Evolutionary conservation across 2,329 filamentous ascomycete genomes (phyloP).

Genomic region (Rhinocladiella similis): DNA sequence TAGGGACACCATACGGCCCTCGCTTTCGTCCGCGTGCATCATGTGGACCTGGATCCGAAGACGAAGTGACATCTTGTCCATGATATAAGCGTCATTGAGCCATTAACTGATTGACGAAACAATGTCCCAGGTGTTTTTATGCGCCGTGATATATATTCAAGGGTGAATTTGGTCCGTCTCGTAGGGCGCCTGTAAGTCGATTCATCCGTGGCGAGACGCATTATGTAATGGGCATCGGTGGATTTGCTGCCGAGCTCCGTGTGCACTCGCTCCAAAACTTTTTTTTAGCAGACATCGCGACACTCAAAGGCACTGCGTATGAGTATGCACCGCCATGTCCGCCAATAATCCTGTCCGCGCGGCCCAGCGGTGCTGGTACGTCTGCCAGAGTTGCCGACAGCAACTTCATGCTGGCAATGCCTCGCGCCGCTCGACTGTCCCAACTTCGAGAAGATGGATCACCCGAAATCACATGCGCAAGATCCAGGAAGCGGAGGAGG

Average conservation of each 20-base stretch:
- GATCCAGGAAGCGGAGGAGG: constrained; percentile 40
- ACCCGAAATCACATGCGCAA: constrained; percentile 38
- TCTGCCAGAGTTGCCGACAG: constrained; percentile 19
- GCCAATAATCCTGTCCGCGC: constrained; percentile 1
- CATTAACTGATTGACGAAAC: no score
- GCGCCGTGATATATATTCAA: no score
- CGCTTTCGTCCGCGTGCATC: background rate
- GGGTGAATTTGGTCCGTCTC: background rate
- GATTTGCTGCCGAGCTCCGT: background rate
- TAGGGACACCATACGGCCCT: no score
- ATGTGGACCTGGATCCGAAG: no score
- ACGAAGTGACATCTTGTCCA: no score
- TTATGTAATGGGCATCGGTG: background rate
- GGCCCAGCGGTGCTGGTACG: constrained; percentile 12
- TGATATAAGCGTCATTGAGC: no score
- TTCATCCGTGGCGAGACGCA: no score
- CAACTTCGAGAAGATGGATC: constrained; percentile 35
- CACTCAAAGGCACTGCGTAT: background rate
- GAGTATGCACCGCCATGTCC: constrained; percentile 9
- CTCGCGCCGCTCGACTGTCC: background rate
- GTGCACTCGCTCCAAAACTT: constrained; percentile 1
- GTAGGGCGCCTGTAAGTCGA: no score
- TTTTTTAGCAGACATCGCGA: constrained; percentile 3
- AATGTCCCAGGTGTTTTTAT: no score
- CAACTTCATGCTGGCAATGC: background rate